A percentile compares a stretch with the other conserved stretches of the same genome.
Evolutionary conservation across 108 stramenopile species (phyloP).

Genomic region (Nitzschia inconspicua): DNA sequence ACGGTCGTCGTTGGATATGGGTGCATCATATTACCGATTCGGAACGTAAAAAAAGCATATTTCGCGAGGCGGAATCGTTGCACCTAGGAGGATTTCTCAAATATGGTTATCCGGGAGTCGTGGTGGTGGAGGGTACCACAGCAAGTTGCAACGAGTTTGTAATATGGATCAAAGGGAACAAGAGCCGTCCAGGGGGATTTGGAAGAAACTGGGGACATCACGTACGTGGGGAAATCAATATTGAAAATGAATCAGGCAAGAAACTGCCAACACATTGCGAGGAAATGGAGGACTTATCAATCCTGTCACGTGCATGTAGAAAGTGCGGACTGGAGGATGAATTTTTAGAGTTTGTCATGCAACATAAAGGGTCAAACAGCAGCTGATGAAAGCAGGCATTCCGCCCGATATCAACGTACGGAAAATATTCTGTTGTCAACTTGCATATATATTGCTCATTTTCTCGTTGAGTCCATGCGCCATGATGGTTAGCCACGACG

Average conservation of each 20-base stretch:
- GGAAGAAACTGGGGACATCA: conserved; percentile 66
- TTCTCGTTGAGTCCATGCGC: no score
- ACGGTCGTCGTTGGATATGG: conserved; percentile 53
- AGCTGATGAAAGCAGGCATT: no score
- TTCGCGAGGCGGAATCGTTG: conserved; percentile 32
- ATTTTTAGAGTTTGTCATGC: conserved; percentile 53
- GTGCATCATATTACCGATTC: conserved; percentile 50
- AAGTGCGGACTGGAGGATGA: conserved; percentile 41
- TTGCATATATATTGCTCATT: no score
- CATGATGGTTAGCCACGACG: no score
- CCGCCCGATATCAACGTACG: no score
- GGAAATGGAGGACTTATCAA: conserved; percentile 47
- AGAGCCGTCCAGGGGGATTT: conserved; percentile 53
- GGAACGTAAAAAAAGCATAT: conserved; percentile 32
- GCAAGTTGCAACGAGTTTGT: conserved; percentile 41
- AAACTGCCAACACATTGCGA: conserved; percentile 23
- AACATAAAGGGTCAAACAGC: no score
- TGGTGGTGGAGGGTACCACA: conserved; percentile 40
- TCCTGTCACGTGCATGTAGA: conserved; percentile 27
- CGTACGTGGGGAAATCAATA: conserved; percentile 41
- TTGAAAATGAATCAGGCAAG: not conserved
- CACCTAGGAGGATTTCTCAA: conserved; percentile 47
- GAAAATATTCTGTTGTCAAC: no score
- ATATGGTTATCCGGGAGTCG: conserved; percentile 53
- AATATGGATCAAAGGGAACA: conserved; percentile 56